Evolutionary conservation across 306 rosid genomes (phyloP).

Genomic region (Castanea mollissima): DNA sequence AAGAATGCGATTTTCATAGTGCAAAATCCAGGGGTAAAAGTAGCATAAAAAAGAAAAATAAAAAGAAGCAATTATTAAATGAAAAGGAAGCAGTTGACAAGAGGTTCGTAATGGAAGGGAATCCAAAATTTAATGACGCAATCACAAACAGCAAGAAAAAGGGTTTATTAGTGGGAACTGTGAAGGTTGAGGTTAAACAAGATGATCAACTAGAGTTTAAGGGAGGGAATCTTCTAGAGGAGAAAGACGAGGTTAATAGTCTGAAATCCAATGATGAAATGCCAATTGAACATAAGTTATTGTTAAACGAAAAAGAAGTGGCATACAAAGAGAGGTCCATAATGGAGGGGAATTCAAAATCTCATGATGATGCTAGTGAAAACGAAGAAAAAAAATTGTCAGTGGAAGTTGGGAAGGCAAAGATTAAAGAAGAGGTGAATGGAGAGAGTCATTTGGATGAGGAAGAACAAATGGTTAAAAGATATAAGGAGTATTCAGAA

Average conservation of each 20-base stretch:
- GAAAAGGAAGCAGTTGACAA: not conserved
- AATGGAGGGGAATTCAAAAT: not conserved
- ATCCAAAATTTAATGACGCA: not conserved
- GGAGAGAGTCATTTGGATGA: not conserved
- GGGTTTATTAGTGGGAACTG: no score
- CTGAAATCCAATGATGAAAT: no score
- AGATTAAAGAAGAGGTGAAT: not conserved
- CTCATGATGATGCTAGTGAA: not conserved
- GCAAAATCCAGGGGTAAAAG: not conserved
- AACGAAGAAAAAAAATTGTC: not conserved
- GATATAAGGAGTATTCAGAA: slow-evolving; percentile 1
- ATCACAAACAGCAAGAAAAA: not conserved
- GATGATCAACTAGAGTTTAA: no score
- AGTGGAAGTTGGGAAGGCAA: not conserved
- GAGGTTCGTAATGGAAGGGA: not conserved
- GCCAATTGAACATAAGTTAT: not conserved
- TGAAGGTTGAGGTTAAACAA: no score
- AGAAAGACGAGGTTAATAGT: no score
- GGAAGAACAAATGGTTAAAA: not conserved
- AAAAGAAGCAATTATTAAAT: not conserved
- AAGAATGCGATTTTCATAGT: not conserved
- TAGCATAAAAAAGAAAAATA: not conserved
- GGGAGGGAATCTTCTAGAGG: no score
- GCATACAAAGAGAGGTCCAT: no score
- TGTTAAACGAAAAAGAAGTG: not conserved